Evolutionary conservation across 164 flowering plant genomes (phyloP).

Genomic region (Echeveria elegans): DNA sequence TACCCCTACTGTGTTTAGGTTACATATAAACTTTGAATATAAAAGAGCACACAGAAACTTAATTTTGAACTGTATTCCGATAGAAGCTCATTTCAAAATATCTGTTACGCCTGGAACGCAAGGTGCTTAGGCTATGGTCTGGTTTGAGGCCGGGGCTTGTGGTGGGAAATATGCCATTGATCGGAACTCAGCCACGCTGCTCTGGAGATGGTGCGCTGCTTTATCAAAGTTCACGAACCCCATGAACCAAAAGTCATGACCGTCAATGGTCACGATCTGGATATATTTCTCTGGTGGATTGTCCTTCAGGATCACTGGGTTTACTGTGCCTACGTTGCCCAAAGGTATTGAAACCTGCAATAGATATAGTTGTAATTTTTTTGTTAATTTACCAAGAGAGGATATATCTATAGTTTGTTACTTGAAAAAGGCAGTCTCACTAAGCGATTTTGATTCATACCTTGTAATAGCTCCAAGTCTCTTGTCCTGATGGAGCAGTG

Average conservation of each 20-base stretch:
- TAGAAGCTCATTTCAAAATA: not conserved
- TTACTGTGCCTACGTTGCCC: constrained; percentile 29
- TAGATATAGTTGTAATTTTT: not conserved
- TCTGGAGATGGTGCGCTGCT: constrained; percentile 36
- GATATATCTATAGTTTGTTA: not conserved
- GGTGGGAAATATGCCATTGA: constrained; percentile 8
- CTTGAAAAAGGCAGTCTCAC: too few species aligned
- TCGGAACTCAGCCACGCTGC: constrained; percentile 18
- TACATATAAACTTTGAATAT: not conserved
- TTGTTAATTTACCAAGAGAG: too few species aligned
- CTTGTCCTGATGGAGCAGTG: constrained; percentile 61
- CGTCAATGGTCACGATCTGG: constrained; percentile 46
- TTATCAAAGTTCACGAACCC: constrained; percentile 59
- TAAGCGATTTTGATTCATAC: constrained; percentile 20
- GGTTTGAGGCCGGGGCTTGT: not conserved
- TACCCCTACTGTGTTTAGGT: not conserved
- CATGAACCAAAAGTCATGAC: constrained; percentile 78
- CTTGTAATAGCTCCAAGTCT: constrained; percentile 61
- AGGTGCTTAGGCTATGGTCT: not conserved
- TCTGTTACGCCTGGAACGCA: not conserved
- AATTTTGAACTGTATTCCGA: too few species aligned
- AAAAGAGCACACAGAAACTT: not conserved
- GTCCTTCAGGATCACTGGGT: constrained; percentile 34
- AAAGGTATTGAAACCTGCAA: constrained; percentile 45
- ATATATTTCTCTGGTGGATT: constrained; percentile 51